Base-by-base conservation (phyloP, 169 alveolate species). In the Eimeria maxima region DNA sequence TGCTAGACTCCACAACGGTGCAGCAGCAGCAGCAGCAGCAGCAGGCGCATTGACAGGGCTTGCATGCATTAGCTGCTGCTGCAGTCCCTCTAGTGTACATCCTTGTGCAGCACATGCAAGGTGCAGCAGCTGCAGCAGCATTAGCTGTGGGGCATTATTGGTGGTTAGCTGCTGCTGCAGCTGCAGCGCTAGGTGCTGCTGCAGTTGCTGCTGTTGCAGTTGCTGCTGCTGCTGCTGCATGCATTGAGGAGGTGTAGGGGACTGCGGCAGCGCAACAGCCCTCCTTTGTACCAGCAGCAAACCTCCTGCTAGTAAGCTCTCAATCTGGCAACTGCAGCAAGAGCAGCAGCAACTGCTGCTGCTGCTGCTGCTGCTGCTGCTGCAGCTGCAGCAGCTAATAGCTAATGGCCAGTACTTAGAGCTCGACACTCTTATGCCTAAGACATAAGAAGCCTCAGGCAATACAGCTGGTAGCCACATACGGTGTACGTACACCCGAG, bases 361-460 rank as follows among this genome's bases (percentile, higher is more conserved):
- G 87, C 87, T 74, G 87, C 87, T 74, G 87, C 87, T 74, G 87
- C 87, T 74, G 63, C 29, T 33, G 87, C 57, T 50, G 57, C 57
- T 50, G 57, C 57, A 50, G 57, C 57, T 7, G 57, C 57, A 11
- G 57, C 5, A 50, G 57, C 57, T 5, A 5, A 50, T 11, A 50
- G 57, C 18, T 50, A 50, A 50, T 5, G 18, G 11, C 18, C 57
- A 11, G 57, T 50, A 50, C 57, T n/a, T n/a, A n/a, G n/a, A n/a
- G n/a, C n/a, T n/a, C n/a, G n/a, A n/a, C n/a, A n/a, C n/a, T n/a
- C n/a, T n/a, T n/a, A n/a, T n/a, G n/a, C n/a, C n/a, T n/a, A n/a
- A n/a, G n/a, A n/a, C n/a, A n/a, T n/a, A n/a, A 50, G 57, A 7
- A 50, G 57, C 57, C 57, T 50, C 57, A 7, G 57, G 57, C 57